Conservation (phyloP, 495 filamentous ascomycete genomes). For the Trichoderma parareesei region DNA sequence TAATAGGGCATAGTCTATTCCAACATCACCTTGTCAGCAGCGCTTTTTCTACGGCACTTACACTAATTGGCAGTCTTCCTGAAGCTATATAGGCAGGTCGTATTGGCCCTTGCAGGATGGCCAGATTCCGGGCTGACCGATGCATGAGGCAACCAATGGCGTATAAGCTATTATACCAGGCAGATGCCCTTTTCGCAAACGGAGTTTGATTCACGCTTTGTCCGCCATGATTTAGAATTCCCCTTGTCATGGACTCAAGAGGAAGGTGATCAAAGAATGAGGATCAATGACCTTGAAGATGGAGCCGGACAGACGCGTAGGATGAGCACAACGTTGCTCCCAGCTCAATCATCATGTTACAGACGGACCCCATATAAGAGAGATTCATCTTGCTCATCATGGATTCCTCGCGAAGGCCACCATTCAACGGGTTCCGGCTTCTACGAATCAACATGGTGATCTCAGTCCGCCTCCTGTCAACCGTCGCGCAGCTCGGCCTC, state of each 20-base stretch:
- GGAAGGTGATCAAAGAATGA: background rate
- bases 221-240: background rate
- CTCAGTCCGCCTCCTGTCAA: background rate
- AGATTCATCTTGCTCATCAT: background rate
- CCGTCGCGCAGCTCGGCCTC: background rate
- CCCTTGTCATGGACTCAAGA: background rate
- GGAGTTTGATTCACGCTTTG: background rate
- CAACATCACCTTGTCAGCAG: too few species aligned
- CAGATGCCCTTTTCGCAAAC: background rate
- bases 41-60: background rate
- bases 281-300: background rate
- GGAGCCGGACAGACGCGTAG: background rate
- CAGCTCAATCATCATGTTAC: background rate
- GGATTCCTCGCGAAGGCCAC: background rate
- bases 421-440: background rate
- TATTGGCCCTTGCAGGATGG: background rate
- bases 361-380: background rate
- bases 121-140: background rate
- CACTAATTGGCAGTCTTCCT: background rate
- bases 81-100: background rate
- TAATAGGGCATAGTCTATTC: too few species aligned
- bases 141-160: background rate
- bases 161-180: background rate
- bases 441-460: background rate
- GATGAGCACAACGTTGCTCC: background rate